Evolutionary conservation across 1,139 yeast species (phyloP), one percentile per base, ranked within the genome.

Genomic region (Yarrowia galli): DNA sequence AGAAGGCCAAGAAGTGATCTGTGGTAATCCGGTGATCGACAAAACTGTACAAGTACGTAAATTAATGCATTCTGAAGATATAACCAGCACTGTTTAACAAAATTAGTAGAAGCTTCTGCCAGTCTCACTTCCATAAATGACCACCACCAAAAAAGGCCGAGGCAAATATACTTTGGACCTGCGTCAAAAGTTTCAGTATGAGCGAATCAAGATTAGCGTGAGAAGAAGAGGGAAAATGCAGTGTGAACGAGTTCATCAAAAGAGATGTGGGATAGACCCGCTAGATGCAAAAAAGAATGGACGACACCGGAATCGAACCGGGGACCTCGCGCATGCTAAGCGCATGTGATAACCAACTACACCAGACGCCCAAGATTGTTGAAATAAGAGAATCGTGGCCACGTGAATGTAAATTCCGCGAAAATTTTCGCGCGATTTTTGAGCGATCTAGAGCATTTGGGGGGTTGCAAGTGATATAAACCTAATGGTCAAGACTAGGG

Each of bases 1-100:
- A 70, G 54, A 71, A 71, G 69, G 74, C 72, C 7, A 73, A 71
- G 58, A 74, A 74, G 68, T 68, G 65, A 18, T 23, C 32, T n/a
- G 32, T 6, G 7, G 2, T 35, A 5, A 35, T 12, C 38, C 3
- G 3, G 2, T 35, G 38, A 4, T 9, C 32, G 9, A 28, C 8
- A 35, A 35, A 12, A 35, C n/a, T n/a, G 38, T 12, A 4, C 8
- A 48, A n/a, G 51, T 15, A 23, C 32, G 32, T 28, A 7, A 46
- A 16, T 46, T 32, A 35, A 51, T 51, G 56, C 56, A 51, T 51
- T 51, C 1, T 6, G 1, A 28, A 28, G 32, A 28, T 28, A 28
- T 28, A 3, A 28, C 9, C 32, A 28, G 32, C 32, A 6, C 32
- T 28, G 32, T 8, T 10, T 1, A 28, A 10, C 32, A 28, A 7